A percentile compares a stretch with the other conserved stretches of the same genome.
These are phyloP conservation scores for Xanthoconium stramineum DNA, from an alignment of 768 basidiomycete species.

Conservation along the genomic window DNA sequence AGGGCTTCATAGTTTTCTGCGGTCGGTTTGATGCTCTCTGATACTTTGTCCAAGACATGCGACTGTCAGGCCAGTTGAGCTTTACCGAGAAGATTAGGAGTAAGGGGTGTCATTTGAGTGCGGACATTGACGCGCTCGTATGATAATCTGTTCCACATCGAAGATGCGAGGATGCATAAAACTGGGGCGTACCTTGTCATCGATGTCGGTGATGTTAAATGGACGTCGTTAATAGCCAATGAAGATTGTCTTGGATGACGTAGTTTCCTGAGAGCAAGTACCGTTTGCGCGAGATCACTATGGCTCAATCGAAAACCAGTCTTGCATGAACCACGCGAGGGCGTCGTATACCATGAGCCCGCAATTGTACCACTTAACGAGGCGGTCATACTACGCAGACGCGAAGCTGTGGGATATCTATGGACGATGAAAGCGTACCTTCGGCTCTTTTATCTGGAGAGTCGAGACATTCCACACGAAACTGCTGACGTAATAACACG, in stretches of 20 bases:
- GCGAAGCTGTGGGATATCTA: conserved; percentile 7
- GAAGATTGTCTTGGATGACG: conserved; percentile 29
- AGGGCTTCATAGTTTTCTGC: conserved; percentile 70
- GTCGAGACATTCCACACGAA: conserved; percentile 46
- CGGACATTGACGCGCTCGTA: conserved; percentile 80
- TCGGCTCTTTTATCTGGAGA: conserved; percentile 47
- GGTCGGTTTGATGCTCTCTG: conserved; percentile 44
- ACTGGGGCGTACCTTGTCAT: conserved; percentile 80
- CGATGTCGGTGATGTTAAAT: conserved; percentile 99
- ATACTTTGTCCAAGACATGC: conserved; percentile 62
- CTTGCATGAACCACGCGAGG: conserved; percentile 98
- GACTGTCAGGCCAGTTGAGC: conserved; percentile 61
- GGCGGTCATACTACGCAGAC: conserved; percentile 56
- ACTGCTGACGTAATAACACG: no score
- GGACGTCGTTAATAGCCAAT: conserved; percentile 97
- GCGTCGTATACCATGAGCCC: conserved; percentile 99
- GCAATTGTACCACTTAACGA: conserved; percentile 99
- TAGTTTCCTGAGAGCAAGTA: conserved; percentile 74
- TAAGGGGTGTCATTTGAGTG: conserved; percentile 49
- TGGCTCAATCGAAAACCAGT: conserved; percentile 36
- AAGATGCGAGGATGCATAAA: not conserved
- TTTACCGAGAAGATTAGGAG: conserved; percentile 53
- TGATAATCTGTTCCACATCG: conserved; percentile 68
- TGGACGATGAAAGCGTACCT: conserved; percentile 49
- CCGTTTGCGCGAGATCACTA: not conserved